Base-by-base conservation (phyloP, 306 rosid genomes). In the Neltuma alba region DNA sequence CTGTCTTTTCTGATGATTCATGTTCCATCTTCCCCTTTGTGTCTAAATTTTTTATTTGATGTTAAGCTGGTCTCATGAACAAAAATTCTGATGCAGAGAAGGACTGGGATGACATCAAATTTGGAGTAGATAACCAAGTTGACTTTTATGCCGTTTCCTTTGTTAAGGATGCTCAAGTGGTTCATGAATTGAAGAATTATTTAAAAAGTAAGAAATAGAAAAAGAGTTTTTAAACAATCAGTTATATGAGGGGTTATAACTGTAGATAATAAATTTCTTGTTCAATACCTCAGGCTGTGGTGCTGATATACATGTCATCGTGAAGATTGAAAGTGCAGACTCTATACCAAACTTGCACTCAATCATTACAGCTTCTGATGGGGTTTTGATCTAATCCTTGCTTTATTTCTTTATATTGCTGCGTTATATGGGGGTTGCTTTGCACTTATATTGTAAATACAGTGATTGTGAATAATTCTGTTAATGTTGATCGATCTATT, bases 41-140 rank as follows among this genome's bases (percentile, higher is more conserved):
- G 20, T 60, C 41, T 21, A 1, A 52, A 23, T 52, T 34, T 58
- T 16, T 64, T 20, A 37, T 48, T 15, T 28, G 6, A 57, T 65
- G 61, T 60, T 82, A 31, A 61, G 36, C 28, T 57, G 75, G 50
- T 50, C 8, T 28, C 57, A 64, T 52, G 55, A 37, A 64, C 50
- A 58, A 75, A 28, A 77, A 38, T 57, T 16, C 87, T 91, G 10
- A 57, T 90, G 85, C 99, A 91, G 99, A 95, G 82, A 95, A 95
- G 95, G 99, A 95, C 82, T 95, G 99, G 99, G 99, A 95, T 71
- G 99, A 95, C 82, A 95, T 95, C 80, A 90, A 95, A 87, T 95
- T 95, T 79, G 99, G 99, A 85, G 98, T 93, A 52, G 99, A 95
- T 76, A 95, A 95, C 88, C 50, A 88, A 90, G 98, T 95, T 82